Evolutionary conservation across 768 basidiomycete genomes (phyloP).

Genomic region (Austroboletus eburneus): DNA sequence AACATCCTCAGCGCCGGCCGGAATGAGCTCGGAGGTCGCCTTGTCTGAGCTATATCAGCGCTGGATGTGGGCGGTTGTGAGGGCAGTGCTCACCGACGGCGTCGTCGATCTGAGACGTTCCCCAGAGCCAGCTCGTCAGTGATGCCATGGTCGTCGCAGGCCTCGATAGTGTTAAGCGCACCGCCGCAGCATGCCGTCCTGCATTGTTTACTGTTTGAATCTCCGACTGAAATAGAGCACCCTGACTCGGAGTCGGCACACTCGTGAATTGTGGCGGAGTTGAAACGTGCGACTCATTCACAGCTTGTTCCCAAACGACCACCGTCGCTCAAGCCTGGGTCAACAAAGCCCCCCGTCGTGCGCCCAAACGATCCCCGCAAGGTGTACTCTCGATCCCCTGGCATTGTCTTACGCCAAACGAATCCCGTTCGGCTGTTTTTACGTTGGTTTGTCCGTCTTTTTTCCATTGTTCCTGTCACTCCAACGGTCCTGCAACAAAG

Average conservation of each 20-base stretch:
- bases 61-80: conserved; percentile 2
- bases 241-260: conserved; percentile 20
- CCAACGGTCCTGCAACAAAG: conserved; percentile 3
- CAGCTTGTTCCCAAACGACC: conserved; percentile 34
- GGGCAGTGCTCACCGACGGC: conserved; percentile 59
- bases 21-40: conserved; percentile 88
- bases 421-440: conserved; percentile 10
- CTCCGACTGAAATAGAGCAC: conserved; percentile 19
- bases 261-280: conserved; percentile 31
- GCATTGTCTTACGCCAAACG: not conserved
- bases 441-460: conserved; percentile 12
- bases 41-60: conserved; percentile 60
- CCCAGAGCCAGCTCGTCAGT: conserved; percentile 72
- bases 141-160: conserved; percentile 45
- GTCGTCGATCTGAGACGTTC: conserved; percentile 77
- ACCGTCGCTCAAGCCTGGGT: conserved; percentile 24
- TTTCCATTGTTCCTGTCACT: conserved; percentile 8
- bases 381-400: not conserved
- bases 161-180: conserved; percentile 4
- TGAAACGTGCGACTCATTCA: conserved; percentile 28
- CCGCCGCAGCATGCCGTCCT: conserved; percentile 17
- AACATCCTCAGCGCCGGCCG: conserved; percentile 83
- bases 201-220: conserved; percentile 14
- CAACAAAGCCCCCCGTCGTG: conserved; percentile 14
- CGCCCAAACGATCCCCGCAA: conserved; percentile 4